Percentiles rank a stretch among this genome's conserved stretches.
Conservation (phyloP, 768 basidiomycete species). For the Suillus ampliporus region DNA sequence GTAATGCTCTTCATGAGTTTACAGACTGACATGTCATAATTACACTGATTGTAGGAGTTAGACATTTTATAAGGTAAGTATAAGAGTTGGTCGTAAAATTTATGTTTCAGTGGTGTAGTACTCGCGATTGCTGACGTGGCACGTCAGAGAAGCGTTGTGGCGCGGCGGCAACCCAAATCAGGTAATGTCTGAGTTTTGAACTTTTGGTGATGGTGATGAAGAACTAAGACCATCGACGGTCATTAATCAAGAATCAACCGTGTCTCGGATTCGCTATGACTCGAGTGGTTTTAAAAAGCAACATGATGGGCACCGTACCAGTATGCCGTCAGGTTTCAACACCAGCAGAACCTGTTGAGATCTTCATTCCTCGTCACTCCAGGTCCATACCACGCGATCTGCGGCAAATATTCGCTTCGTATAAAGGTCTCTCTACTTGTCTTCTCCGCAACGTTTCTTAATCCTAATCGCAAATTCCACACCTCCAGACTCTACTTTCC, state of each 20-base stretch:
- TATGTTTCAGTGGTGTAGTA: neutral
- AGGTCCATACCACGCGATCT: constrained; percentile 58
- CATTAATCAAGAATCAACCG: neutral
- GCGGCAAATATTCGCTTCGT: constrained; percentile 47
- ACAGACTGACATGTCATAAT: too few species aligned
- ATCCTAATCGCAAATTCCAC: constrained; percentile 49
- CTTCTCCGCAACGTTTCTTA: constrained; percentile 32
- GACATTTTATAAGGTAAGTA: neutral
- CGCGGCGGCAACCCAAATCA: too few species aligned
- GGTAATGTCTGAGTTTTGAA: too few species aligned
- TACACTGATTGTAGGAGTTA: too few species aligned
- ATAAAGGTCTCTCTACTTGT: constrained; percentile 38
- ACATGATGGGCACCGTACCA: neutral
- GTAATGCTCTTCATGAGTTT: too few species aligned
- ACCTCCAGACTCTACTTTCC: constrained; percentile 51
- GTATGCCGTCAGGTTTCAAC: neutral
- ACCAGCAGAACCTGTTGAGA: neutral
- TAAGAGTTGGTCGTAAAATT: neutral
- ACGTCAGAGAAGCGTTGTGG: too few species aligned
- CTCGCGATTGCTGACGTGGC: too few species aligned
- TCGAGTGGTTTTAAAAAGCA: neutral
- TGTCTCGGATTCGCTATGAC: too few species aligned
- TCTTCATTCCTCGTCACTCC: constrained; percentile 31
- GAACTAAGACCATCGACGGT: too few species aligned
- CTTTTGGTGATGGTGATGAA: too few species aligned